Base-by-base conservation (phyloP, 768 basidiomycete genomes). In the Strobilomyces echinocephalus region DNA sequence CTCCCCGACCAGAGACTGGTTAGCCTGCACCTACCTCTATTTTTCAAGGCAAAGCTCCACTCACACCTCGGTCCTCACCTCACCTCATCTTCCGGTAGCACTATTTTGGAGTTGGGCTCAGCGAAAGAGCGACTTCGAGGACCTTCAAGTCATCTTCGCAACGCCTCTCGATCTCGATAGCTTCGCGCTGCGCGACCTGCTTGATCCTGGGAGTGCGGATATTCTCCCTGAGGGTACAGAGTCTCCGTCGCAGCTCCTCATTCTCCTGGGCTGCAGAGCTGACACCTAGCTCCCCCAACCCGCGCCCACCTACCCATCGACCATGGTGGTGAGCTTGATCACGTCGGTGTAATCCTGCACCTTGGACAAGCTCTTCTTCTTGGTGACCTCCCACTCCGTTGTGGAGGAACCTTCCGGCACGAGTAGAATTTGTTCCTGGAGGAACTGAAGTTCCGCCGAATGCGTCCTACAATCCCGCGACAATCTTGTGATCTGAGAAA, bases 121-220 rank as follows among this genome's bases (percentile, higher is more conserved):
- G n/a, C n/a, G 26, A 36, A 20, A 49, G 33, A 16, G 53, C 28
- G 33, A 26, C 12, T n/a, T 24, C 35, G 40, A 53, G 12, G 35
- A 24, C 16, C 4, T 36, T 26, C 11, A 39, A 38, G 28, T 58
- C 26, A 9, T 52, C 38, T 15, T 58, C 55, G 10, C 31, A 18
- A 14, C 24, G 56, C 41, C 8, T 39, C 20, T 35, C 35, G 15
- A 50, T 47, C 16, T 59, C 48, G 46, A 58, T 18, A 3, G 48
- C 50, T 33, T 58, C 33, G 21, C 56, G 58, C 16, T 50, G 51
- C 48, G 58, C 58, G 10, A 58, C 50, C 9, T 59, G 51, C 14
- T 58, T 47, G 31, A 52, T 51, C 8, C 46, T 24, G 7, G 53
- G 56, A n/a, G 58, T 44, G 1, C 41, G 49, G 11, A 50, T 26